Percentiles rank a stretch among this genome's conserved stretches.
Evolutionary conservation across 2,329 filamentous ascomycete species (phyloP).

Genomic region (Fusarium buharicum): DNA sequence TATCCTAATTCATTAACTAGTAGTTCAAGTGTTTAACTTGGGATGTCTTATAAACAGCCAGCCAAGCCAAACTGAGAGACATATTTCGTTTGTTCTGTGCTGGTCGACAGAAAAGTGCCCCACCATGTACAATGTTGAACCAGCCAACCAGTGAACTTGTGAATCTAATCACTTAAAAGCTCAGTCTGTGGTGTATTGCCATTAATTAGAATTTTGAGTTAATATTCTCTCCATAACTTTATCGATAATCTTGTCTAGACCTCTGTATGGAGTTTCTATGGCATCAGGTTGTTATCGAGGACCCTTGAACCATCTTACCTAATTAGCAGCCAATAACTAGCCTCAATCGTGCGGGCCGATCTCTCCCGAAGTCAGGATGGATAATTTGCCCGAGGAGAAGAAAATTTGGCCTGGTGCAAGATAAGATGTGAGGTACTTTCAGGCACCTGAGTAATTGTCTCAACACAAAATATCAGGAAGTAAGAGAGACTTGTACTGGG

Average conservation of each 20-base stretch:
- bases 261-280: background rate
- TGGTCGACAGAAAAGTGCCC: too few relatives aligned
- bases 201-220: background rate
- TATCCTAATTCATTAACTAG: too few relatives aligned
- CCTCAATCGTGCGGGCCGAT: conserved; percentile 27
- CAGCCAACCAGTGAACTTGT: too few relatives aligned
- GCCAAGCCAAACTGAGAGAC: too few relatives aligned
- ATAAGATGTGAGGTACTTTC: conserved; percentile 32
- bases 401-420: conserved; percentile 25
- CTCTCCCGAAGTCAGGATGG: conserved; percentile 26
- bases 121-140: too few relatives aligned
- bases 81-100: too few relatives aligned
- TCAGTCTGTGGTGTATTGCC: too few relatives aligned
- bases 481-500: conserved; percentile 2
- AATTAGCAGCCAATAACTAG: conserved; percentile 11
- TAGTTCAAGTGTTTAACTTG: too few relatives aligned
- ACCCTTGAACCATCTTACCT: conserved; percentile 3
- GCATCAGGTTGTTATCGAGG: background rate
- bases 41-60: too few relatives aligned
- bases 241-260: background rate
- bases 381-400: conserved; percentile 21
- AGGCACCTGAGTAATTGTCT: conserved; percentile 34
- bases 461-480: conserved; percentile 36
- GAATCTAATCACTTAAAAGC: too few relatives aligned
- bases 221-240: conserved; percentile 1